Evolutionary conservation across 352 stramenopile genomes (phyloP), one percentile per base, ranked within the genome.

Genomic region (Globisporangium viniferum): DNA sequence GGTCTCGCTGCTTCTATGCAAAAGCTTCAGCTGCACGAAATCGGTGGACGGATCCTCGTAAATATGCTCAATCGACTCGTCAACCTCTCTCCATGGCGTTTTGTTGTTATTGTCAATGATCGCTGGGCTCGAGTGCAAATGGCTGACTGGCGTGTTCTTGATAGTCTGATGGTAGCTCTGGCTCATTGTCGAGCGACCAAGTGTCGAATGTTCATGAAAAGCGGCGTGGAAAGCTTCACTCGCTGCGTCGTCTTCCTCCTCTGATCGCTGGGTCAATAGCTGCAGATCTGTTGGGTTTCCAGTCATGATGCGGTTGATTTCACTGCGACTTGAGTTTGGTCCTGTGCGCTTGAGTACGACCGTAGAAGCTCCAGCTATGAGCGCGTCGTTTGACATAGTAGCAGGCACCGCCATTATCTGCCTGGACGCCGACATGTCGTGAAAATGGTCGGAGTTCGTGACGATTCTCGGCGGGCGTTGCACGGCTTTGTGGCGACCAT

Each of bases 1-100:
- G 5, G 57, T 66, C 24, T 46, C 71, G 5, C 53, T 29, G 15
- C 65, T 72, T 31, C 53, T 70, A 18, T 89, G 78, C 3, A 84
- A 39, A 12, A 88, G 70, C 27, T 80, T 71, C 5, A 80, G 49
- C 46, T 87, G 79, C 20, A 88, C 76, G 12, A 81, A 44, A 53
- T 88, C 81, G 2, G 85, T 80, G 2, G 78, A 78, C 8, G 77
- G 73, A 36, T 91, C 79, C 46, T 84, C 72, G 35, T 82, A 92
- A 14, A 91, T 81, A 46, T 84, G 72, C 22, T 91, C 76, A 20
- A 90, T 90, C 1, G 77, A 84, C 22, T 80, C 72, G 36, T 84
- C 73, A 9, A 91, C 70, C 14, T 61, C 63, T 44, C 75, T 68
- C 80, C 78, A 89, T 5, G 51, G 49, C 12, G 66, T 53, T 51